Base-by-base conservation (phyloP, 2,329 filamentous ascomycete genomes). In the Alternaria atra region DNA sequence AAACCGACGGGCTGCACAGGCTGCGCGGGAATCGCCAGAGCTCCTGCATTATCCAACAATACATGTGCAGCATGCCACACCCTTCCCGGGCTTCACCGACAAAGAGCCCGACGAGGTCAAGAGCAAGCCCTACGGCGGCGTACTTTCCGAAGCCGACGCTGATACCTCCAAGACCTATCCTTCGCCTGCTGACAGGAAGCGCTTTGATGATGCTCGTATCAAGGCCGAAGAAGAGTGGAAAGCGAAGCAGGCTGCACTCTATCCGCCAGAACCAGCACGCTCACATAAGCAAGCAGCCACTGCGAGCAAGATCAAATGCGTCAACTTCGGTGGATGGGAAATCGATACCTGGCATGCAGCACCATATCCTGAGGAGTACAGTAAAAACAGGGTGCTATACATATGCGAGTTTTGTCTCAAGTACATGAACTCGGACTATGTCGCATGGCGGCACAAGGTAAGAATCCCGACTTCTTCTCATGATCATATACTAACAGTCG, bases 311-410 rank as follows among this genome's bases (percentile, higher is more conserved):
- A 98, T 99, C 77, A 96, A 98, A 79, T 97, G 94, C 80, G 97
- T 99, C 81, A 95, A 97, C 73, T 98, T 99, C 80, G 95, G 95
- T 46, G 93, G 93, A 52, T 96, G 91, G 85, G 95, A 99, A 79
- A 99, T 99, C 70, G 95, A 99, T 77, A 99, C 95, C 3, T 98
- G 95, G 94, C 97, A 99, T 80, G 94, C 95, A 30, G 95, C 95
- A 39, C 96, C 95, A 12, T 99, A 99, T 76, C 95, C 95, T 0
- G 95, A 97, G 77, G 95, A 99, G 80, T 99, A 99, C 83, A 98
- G 93, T 77, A 89, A 94, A 66, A 98, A 99, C 76, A 90, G 92
- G 30, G 91, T 97, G 37, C 86, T 99, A n/a, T 98, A 97, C 80
- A 98, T 99, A 65, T 99, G 95, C 84, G 96, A 99, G 79, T 99